Conservation (phyloP, 2,329 filamentous ascomycete species). For the Colletotrichum eremochloae region DNA sequence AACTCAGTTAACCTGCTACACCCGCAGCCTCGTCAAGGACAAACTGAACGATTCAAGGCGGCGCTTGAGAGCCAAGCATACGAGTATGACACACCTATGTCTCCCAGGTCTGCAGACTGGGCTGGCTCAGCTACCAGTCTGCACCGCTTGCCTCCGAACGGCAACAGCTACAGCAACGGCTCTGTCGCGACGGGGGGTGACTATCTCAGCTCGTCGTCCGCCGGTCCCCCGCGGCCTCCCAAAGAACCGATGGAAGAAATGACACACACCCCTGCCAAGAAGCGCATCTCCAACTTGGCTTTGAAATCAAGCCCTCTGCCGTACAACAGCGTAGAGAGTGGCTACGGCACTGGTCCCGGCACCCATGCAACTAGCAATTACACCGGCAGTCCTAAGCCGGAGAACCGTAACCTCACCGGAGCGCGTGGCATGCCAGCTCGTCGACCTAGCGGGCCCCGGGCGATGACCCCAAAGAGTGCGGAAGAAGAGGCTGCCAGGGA, state of each 20-base stretch:
- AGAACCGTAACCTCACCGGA: slow-evolving; percentile 70
- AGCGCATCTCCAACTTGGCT: slow-evolving; percentile 64
- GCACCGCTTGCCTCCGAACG: slow-evolving; percentile 63
- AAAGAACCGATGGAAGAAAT: slow-evolving; percentile 70
- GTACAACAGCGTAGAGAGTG: slow-evolving; percentile 68
- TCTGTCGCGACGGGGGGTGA: slow-evolving; percentile 53
- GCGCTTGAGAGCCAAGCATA: slow-evolving; percentile 80
- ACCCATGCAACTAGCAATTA: slow-evolving; percentile 65
- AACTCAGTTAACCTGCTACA: slow-evolving; percentile 86
- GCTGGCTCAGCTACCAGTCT: slow-evolving; percentile 72
- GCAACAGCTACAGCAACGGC: slow-evolving; percentile 63
- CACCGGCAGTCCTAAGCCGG: slow-evolving; percentile 65
- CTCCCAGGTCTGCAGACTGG: slow-evolving; percentile 73
- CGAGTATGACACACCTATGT: slow-evolving; percentile 72
- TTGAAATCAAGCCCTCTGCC: slow-evolving; percentile 67
- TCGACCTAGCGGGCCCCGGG: slow-evolving; percentile 69
- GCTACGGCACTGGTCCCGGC: slow-evolving; percentile 63
- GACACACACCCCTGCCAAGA: slow-evolving; percentile 60
- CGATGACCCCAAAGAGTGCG: slow-evolving; percentile 71
- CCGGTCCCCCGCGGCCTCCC: slow-evolving; percentile 68
- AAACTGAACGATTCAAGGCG: slow-evolving; percentile 80
- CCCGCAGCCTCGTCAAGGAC: slow-evolving; percentile 80
- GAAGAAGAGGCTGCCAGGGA: slow-evolving; percentile 61
- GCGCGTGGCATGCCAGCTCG: slow-evolving; percentile 66
- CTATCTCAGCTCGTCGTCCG: slow-evolving; percentile 62